Percentiles rank a stretch among this genome's conserved stretches.
phyloP scores from a whole-genome alignment of 2,329 filamentous ascomycete species.

The Neurospora crassa region DNA sequence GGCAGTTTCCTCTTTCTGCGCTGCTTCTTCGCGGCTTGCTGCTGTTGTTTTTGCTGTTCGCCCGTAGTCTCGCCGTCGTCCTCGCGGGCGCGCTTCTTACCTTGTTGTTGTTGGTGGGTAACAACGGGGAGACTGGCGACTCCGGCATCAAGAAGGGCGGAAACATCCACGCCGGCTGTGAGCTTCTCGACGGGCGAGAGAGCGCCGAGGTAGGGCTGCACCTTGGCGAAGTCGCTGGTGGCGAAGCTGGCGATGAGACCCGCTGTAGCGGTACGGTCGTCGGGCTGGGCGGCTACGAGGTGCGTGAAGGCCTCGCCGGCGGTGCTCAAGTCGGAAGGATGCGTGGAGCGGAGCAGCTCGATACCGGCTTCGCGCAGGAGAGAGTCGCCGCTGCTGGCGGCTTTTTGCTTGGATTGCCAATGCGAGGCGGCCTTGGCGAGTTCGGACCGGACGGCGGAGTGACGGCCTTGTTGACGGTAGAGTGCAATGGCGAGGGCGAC shows the following conservation, averaged over 20 bases:
- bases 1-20: constrained; percentile 53
- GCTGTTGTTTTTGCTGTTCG: constrained; percentile 22
- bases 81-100: constrained; percentile 36
- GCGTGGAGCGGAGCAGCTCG: constrained; percentile 67
- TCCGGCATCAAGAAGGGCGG: constrained; percentile 55
- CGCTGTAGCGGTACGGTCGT: constrained; percentile 62
- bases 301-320: constrained; percentile 73
- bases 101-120: constrained; percentile 20
- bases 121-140: constrained; percentile 41
- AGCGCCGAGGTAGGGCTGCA: constrained; percentile 42
- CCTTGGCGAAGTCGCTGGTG: constrained; percentile 45
- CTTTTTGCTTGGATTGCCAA: constrained; percentile 54
- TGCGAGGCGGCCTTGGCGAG: constrained; percentile 70
- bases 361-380: constrained; percentile 76
- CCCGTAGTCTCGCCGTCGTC: constrained; percentile 23
- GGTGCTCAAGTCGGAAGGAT: constrained; percentile 54
- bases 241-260: constrained; percentile 81
- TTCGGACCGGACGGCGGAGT: constrained; percentile 60
- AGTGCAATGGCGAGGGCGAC: constrained; percentile 72
- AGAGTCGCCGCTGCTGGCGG: constrained; percentile 39
- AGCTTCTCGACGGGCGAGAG: constrained; percentile 56
- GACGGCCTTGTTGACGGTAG: constrained; percentile 67
- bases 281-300: constrained; percentile 55
- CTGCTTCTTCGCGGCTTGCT: constrained; percentile 33
- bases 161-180: constrained; percentile 49